These are phyloP conservation scores for Puccinia coronata DNA, from an alignment of 1,284 basidiomycete species.

Conservation along the genomic window DNA sequence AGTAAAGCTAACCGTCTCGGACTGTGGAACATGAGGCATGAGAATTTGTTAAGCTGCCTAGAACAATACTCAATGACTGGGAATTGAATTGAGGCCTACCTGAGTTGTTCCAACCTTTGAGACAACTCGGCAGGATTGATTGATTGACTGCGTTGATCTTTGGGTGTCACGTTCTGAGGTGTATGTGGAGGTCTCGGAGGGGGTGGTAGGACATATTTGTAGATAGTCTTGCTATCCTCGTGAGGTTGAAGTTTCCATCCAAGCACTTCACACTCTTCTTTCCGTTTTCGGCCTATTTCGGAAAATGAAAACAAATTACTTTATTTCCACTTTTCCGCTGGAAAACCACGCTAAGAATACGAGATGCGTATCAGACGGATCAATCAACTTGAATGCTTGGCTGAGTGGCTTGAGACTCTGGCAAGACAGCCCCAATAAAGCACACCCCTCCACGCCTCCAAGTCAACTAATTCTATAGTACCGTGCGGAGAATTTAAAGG, in stretches of 20 bases:
- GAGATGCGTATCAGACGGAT: background rate
- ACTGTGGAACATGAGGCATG: background rate
- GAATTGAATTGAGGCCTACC: background rate
- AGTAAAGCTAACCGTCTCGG: background rate
- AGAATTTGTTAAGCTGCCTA: background rate
- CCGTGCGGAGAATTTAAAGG: background rate
- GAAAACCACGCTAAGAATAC: background rate
- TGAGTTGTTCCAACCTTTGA: conserved; percentile 20
- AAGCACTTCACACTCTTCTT: conserved; percentile 30
- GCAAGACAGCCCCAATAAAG: background rate
- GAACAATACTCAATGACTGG: background rate
- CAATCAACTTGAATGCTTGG: background rate
- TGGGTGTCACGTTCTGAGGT: background rate
- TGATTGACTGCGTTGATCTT: background rate
- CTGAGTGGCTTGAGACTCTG: background rate
- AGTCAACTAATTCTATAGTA: background rate
- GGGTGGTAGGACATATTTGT: conserved; percentile 43
- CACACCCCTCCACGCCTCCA: background rate
- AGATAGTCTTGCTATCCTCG: conserved; percentile 4
- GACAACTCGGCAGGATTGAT: background rate
- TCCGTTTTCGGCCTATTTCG: conserved; percentile 21
- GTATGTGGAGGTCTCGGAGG: conserved; percentile 6
- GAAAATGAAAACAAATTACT: conserved; percentile 2
- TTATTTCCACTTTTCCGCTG: background rate
- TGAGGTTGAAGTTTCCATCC: conserved; percentile 35